A percentile compares a stretch with the other conserved stretches of the same genome.
Conservation (phyloP, 495 filamentous ascomycete genomes). For the Aspergillus nidulans region DNA sequence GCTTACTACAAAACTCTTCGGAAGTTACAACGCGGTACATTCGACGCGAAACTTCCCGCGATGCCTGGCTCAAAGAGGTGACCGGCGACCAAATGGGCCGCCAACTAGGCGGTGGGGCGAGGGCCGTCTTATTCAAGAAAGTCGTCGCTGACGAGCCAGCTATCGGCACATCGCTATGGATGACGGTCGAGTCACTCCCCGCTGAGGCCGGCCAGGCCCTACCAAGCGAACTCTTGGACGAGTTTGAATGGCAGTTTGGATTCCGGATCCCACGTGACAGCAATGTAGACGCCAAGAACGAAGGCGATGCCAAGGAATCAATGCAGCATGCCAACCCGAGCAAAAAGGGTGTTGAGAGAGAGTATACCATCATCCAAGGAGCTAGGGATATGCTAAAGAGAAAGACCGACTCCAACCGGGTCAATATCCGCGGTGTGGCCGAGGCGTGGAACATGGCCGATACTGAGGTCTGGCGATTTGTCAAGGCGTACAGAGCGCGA, state of each 20-base stretch:
- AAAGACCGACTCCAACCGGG: constrained; percentile 21
- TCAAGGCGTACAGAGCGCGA: constrained; percentile 60
- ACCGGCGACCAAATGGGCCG: constrained; percentile 65
- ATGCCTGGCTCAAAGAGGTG: constrained; percentile 70
- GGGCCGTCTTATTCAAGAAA: constrained; percentile 76
- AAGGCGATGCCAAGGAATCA: constrained; percentile 42
- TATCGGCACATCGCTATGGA: constrained; percentile 64
- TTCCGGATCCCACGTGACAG: constrained; percentile 65
- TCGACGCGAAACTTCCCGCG: constrained; percentile 69
- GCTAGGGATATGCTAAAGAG: constrained; percentile 51
- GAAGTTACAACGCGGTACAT: constrained; percentile 62
- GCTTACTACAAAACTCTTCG: constrained; percentile 50
- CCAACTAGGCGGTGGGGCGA: constrained; percentile 53
- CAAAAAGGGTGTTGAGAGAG: constrained; percentile 43
- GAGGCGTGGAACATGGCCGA: constrained; percentile 95
- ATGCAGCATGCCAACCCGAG: constrained; percentile 39
- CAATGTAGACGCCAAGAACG: constrained; percentile 48
- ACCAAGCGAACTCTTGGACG: constrained; percentile 43
- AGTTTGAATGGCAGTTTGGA: constrained; percentile 85
- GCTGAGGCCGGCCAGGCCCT: constrained; percentile 38
- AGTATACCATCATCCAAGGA: constrained; percentile 59
- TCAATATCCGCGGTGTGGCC: constrained; percentile 53
- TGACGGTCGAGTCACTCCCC: constrained; percentile 65
- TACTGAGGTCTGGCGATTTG: constrained; percentile 90
- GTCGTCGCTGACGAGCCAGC: constrained; percentile 63